A percentile compares a stretch with the other conserved stretches of the same genome.
These are phyloP conservation scores for Sarocladium oryzae DNA, from an alignment of 2,329 filamentous ascomycete genomes.

Conservation along the genomic window DNA sequence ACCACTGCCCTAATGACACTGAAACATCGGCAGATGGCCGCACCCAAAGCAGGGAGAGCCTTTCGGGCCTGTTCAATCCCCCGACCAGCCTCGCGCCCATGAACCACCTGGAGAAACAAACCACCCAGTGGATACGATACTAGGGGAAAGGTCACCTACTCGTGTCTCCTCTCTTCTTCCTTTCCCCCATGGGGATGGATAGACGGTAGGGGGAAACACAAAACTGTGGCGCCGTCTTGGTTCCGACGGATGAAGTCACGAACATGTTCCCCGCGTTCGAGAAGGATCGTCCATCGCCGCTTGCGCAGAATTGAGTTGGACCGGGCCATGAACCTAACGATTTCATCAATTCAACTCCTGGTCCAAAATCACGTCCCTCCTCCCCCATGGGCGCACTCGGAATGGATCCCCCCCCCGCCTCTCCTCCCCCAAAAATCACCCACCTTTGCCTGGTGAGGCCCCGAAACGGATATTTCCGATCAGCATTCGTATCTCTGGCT, in stretches of 20 bases:
- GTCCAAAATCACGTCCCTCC: too few species aligned
- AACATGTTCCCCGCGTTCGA: constrained; percentile 5
- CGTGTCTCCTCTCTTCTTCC: too few species aligned
- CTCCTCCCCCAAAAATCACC: too few species aligned
- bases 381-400: not conserved
- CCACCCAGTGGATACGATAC: too few species aligned
- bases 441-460: not conserved
- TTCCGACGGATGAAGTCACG: constrained; percentile 3
- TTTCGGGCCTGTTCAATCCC: too few species aligned
- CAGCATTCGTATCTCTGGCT: not conserved
- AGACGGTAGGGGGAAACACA: too few species aligned
- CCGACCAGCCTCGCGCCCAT: too few species aligned
- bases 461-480: constrained; percentile 3
- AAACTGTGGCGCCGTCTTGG: not conserved
- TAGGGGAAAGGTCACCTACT: too few species aligned
- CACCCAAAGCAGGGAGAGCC: too few species aligned
- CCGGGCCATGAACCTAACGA: not conserved
- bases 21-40: too few species aligned
- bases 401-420: constrained; percentile 6
- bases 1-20: too few species aligned
- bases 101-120: too few species aligned
- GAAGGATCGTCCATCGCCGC: not conserved
- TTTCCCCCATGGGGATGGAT: not conserved
- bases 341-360: not conserved
- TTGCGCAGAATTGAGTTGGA: not conserved